Base-by-base conservation (phyloP, 2,329 filamentous ascomycete genomes). In the Diaporthe sp. region DNA sequence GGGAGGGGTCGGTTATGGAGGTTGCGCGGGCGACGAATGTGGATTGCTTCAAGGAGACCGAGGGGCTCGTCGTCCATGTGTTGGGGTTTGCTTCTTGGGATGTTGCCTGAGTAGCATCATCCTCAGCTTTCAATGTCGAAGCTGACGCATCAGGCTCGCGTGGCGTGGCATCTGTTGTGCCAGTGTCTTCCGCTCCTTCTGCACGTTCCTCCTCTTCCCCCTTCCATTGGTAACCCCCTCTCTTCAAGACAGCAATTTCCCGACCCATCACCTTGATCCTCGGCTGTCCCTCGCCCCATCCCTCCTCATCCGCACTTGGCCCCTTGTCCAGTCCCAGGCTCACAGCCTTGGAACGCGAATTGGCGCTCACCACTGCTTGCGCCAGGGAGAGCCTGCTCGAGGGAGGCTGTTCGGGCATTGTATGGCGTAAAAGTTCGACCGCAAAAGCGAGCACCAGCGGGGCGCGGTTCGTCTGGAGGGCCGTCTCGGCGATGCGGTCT, bases 371-470 rank as follows among this genome's bases (percentile, higher is more conserved):
- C 1, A 97, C 92, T 0, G 94, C 94, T 82, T 97, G 95, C 0
- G 92, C 94, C 27, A 98, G 85, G 80, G 94, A 97, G 27, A 97
- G 85, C 61, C 94, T 88, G 80, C 94, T 96, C n/a, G 94, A 97
- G 4, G 92, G 87, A 4, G 95, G 95, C 81, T 98, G 95, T 77
- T 94, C 92, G 0, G 95, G 94, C 92, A 96, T 96, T 0, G 94
- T 97, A 80, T 93, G 92, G 59, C 93, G 92, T 61, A 97, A 81
- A 65, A 96, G 81, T 75, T 91, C 90, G 19, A 95, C 89, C 0
- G 93, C 92, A 82, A 97, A 97, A 0, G 94, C 94, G 7, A 97
- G 87, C 2, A 97, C 91, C 1, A 97, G 84, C 1, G 95, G 95
- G 2, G 95, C 95, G 51, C 95, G 88, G 79, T 97, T 97, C 0